Evolutionary conservation across 2,329 filamentous ascomycete species (phyloP), one percentile per base, ranked within the genome.

Genomic region (Hyphodiscus sp.): DNA sequence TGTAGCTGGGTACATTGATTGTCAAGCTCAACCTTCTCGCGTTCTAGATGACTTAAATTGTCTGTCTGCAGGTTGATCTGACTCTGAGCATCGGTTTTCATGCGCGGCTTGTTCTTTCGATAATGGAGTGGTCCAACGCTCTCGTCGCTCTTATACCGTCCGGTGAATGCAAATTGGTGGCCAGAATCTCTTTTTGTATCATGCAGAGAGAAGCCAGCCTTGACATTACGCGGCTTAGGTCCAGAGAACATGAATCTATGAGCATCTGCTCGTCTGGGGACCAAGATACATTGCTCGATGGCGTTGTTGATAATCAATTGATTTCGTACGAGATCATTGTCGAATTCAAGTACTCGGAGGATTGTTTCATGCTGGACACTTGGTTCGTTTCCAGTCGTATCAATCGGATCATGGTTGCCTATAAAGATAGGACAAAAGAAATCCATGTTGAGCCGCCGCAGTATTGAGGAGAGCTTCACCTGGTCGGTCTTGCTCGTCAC

Each of bases 281-380:
- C 82, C 0, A 99, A 75, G 6, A 96, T 81, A 8, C 86, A 82
- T 68, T 96, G 91, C 57, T 99, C 94, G 50, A 96, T 89, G 7
- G 74, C 72, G 61, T 90, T 80, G 57, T 85, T 86, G 67, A 97
- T 94, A 64, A 99, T 86, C 46, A 97, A 74, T 55, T 91, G 85
- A 56, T 90, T 87, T 48, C 84, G 84, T 19, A 96, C 85, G 44
- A 87, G 71, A 19, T 87, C 80, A 60, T 92, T 83, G 56, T 94
- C 88, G 57, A 97, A 87, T 69, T 90, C 85, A 50, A 99, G 75
- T 1, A 89, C 82, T 49, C 89, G 81, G 45, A 96, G 73, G 57
- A 92, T 85, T 0, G 94, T 99, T 60, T 89, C 80, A 53, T 88
- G 87, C 2, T 77, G 70, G 15, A 72, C 57, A 58, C 89, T 85